Evolutionary conservation across 1,284 basidiomycete species (phyloP).

Genomic region (Entoloma clypeatum): DNA sequence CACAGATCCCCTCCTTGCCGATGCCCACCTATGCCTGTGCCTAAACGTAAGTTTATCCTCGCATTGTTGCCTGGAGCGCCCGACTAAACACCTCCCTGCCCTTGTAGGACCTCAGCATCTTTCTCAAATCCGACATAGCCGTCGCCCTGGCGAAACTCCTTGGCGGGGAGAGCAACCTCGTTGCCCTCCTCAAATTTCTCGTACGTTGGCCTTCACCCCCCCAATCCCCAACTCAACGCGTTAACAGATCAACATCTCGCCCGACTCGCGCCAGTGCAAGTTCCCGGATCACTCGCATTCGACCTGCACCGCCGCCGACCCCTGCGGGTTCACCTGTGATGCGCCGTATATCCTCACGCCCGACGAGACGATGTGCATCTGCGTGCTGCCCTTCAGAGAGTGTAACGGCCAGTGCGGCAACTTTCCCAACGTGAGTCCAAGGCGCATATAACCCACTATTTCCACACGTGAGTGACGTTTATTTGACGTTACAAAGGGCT

Average conservation of each 20-base stretch:
- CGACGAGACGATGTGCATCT: conserved; percentile 35
- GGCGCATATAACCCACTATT: neutral
- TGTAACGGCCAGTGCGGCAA: conserved; percentile 44
- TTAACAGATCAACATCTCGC: conserved; percentile 19
- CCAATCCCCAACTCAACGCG: no score
- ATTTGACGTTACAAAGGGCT: conserved; percentile 29
- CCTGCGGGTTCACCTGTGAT: conserved; percentile 33
- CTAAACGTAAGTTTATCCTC: no score
- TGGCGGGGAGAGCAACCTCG: neutral
- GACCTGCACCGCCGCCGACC: conserved; percentile 27
- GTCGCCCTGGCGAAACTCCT: neutral
- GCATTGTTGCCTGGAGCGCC: no score
- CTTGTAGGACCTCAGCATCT: neutral
- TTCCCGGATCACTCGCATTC: conserved; percentile 29
- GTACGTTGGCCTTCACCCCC: no score
- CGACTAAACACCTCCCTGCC: no score
- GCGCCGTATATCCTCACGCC: conserved; percentile 22
- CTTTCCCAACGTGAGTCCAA: conserved; percentile 28
- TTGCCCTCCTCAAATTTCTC: neutral
- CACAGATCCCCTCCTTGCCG: conserved; percentile 21
- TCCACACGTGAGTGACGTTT: conserved; percentile 1
- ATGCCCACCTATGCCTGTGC: no score
- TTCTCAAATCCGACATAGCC: neutral
- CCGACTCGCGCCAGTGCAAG: conserved; percentile 23
- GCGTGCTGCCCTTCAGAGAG: conserved; percentile 32